Evolutionary conservation across 164 flowering plant species (phyloP), one percentile per base, ranked within the genome.

Genomic region (Hamamelis virginiana): DNA sequence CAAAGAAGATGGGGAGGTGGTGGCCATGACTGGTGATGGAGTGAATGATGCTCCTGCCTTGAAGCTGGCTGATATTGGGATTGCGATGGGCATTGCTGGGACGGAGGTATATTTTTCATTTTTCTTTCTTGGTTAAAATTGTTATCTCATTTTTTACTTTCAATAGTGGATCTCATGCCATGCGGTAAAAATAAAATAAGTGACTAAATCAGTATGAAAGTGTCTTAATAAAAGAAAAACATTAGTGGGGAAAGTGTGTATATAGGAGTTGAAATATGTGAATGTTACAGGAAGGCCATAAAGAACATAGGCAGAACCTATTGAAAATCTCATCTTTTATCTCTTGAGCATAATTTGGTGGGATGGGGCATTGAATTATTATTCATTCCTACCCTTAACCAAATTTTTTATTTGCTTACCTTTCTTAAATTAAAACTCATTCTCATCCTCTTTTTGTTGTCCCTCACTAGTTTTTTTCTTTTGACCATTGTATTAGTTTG

Each of bases 31-130:
- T 27, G 97, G 97, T 28, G 97, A 92, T 83, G 97, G 97, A 59
- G 97, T 92, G 60, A 92, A 92, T 72, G 96, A 92, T 79, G 94
- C 94, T 18, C 96, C 94, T 76, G 93, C 97, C 47, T 68, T 94
- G 70, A 94, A 94, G 76, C 79, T 92, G 74, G 98, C 98, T 69
- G 98, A 94, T 75, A 92, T 95, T 77, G 99, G 99, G 12, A 83
- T 95, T 70, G 97, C 98, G 3, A 95, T 95, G 99, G 99, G 99
- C 52, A 91, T 92, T 71, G 74, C 96, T 70, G 98, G 99, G 41
- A 95, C 98, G 38, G 98, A 95, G 97, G 98, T 91, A 78, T 60
- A 14, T 22, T 52, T 21, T 59, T 62, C 38, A 52, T 53, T 60
- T 64, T 59, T 33, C 41, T 2, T 33, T 33, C 11, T 26, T 16